phyloP scores from a whole-genome alignment of 768 basidiomycete species.

The Boletus rubroflammeus region DNA sequence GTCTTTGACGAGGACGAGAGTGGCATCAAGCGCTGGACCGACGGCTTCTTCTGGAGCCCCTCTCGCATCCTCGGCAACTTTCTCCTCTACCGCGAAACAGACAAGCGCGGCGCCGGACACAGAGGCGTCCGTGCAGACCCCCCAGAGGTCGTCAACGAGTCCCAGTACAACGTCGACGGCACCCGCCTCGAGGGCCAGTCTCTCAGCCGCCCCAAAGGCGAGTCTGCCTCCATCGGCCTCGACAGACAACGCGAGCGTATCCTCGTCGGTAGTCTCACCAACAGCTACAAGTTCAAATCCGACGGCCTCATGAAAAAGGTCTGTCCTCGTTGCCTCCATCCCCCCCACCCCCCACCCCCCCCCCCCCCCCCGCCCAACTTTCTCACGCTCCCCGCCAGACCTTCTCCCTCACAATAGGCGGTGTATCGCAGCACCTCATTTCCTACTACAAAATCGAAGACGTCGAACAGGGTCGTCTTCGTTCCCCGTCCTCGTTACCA shows the following conservation, averaged over 20 bases:
- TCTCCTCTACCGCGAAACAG: conserved; percentile 90
- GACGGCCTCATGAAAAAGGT: conserved; percentile 99
- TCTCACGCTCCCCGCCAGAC: conserved; percentile 54
- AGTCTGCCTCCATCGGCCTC: conserved; percentile 42
- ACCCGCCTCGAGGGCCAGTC: conserved; percentile 38
- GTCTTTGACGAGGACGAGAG: conserved; percentile 98
- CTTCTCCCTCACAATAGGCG: conserved; percentile 82
- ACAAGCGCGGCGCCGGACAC: conserved; percentile 71
- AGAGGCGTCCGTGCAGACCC: conserved; percentile 46
- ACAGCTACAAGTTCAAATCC: conserved; percentile 88
- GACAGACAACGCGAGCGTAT: conserved; percentile 77
- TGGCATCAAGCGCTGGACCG: conserved; percentile 97
- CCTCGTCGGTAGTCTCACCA: conserved; percentile 87
- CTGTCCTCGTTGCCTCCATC: conserved; percentile 24
- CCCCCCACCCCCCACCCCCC: too few species aligned
- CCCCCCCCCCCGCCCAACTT: conserved; percentile 9
- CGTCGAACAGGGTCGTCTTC: conserved; percentile 82
- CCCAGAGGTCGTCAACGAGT: conserved; percentile 38
- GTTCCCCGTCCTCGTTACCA: conserved; percentile 82
- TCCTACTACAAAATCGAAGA: conserved; percentile 95
- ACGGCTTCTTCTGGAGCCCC: conserved; percentile 96
- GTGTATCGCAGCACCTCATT: conserved; percentile 87
- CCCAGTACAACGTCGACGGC: conserved; percentile 34
- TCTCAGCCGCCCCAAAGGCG: conserved; percentile 64
- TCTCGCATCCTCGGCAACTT: conserved; percentile 93